Percentiles rank a stretch among this genome's conserved stretches.
These are phyloP conservation scores for Phialemonium atrogriseum DNA, from an alignment of 2,329 filamentous ascomycete species.

Conservation along the genomic window DNA sequence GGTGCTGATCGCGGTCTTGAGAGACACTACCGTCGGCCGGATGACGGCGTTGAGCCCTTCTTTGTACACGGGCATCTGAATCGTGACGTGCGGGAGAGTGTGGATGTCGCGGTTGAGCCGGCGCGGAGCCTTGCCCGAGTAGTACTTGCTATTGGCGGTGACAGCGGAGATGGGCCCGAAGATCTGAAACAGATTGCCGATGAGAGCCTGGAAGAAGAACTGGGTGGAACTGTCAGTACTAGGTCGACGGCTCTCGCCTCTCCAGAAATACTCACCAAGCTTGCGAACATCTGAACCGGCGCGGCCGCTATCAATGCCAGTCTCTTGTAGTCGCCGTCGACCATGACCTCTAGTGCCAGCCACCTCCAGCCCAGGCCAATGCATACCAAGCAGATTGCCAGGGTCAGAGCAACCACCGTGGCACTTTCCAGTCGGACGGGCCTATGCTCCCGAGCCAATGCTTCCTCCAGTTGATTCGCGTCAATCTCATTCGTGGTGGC, in stretches of 20 bases:
- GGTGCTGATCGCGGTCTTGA: slow-evolving; percentile 49
- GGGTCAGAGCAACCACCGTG: slow-evolving; percentile 40
- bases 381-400: slow-evolving; percentile 42
- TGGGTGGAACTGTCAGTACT: slow-evolving; percentile 1
- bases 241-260: too few species aligned
- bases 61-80: slow-evolving; percentile 43
- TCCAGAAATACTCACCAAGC: slow-evolving; percentile 28
- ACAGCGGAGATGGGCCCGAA: slow-evolving; percentile 40
- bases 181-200: slow-evolving; percentile 40
- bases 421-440: slow-evolving; percentile 47
- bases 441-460: slow-evolving; percentile 31
- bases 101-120: slow-evolving; percentile 26
- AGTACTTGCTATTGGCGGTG: slow-evolving; percentile 34
- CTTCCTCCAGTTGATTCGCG: slow-evolving; percentile 29
- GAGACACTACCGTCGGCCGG: slow-evolving; percentile 43
- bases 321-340: slow-evolving; percentile 45
- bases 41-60: slow-evolving; percentile 41
- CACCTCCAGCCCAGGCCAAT: slow-evolving; percentile 48
- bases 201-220: slow-evolving; percentile 42
- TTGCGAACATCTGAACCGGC: slow-evolving; percentile 51
- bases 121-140: slow-evolving; percentile 29
- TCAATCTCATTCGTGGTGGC: slow-evolving; percentile 35
- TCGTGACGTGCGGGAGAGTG: slow-evolving; percentile 39
- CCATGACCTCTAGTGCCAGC: slow-evolving; percentile 43
- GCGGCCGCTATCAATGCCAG: slow-evolving; percentile 42